Evolutionary conservation across 2,329 filamentous ascomycete genomes (phyloP).

Genomic region (Raffaelea arxii): DNA sequence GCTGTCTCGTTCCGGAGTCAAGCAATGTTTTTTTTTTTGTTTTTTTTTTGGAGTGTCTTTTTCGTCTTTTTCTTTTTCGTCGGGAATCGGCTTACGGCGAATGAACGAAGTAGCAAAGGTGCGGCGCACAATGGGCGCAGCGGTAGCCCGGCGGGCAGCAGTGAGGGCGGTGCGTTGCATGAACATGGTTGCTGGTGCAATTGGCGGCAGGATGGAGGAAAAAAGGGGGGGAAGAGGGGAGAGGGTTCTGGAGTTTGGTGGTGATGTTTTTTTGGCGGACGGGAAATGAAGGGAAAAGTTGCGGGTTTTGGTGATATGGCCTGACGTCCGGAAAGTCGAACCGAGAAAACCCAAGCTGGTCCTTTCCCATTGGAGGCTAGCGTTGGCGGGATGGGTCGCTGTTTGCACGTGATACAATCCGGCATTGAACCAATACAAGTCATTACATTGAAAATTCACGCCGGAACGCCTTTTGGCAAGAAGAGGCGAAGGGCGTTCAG

Average conservation of each 20-base stretch:
- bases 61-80: too few relatives aligned
- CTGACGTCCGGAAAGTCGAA: conserved; percentile 12
- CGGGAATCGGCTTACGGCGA: conserved; percentile 41
- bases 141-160: conserved; percentile 50
- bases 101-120: conserved; percentile 50
- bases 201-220: conserved; percentile 4
- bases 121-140: conserved; percentile 43
- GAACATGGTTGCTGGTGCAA: conserved; percentile 40
- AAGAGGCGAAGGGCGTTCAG: too few relatives aligned
- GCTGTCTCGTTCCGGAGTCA: background rate
- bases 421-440: conserved; percentile 5
- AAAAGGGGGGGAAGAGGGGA: background rate
- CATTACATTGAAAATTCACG: conserved; percentile 1
- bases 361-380: conserved; percentile 11
- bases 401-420: conserved; percentile 3
- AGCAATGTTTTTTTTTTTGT: too few relatives aligned
- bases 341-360: conserved; percentile 12
- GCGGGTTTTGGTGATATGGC: conserved; percentile 15
- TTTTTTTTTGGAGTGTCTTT: background rate
- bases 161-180: conserved; percentile 53
- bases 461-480: background rate
- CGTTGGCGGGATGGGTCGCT: background rate
- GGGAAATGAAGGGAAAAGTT: conserved; percentile 6
- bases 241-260: background rate
- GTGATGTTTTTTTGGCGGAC: conserved; percentile 4